These are phyloP conservation scores for Daedaleopsis nitida DNA, from an alignment of 768 basidiomycete species.

Conservation along the genomic window DNA sequence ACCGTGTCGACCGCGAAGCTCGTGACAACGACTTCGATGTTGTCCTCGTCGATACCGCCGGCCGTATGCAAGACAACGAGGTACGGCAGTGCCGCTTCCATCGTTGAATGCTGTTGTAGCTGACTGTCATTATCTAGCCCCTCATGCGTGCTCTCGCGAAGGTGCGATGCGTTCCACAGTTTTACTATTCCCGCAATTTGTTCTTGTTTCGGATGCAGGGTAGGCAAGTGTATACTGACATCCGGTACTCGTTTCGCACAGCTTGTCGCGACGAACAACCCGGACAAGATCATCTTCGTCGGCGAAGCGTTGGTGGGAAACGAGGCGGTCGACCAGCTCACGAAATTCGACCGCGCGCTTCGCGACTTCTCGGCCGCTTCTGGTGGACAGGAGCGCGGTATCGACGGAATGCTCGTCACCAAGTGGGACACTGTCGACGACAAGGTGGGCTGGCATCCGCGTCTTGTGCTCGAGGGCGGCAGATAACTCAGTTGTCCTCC, in stretches of 20 bases:
- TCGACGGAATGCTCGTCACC: constrained; percentile 97
- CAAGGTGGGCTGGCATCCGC: constrained; percentile 57
- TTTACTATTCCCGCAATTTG: neutral
- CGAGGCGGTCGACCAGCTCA: constrained; percentile 96
- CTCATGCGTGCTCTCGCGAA: constrained; percentile 99
- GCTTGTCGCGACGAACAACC: constrained; percentile 91
- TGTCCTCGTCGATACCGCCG: constrained; percentile 96
- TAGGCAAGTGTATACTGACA: neutral
- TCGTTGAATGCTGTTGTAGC: neutral
- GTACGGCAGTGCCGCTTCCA: constrained; percentile 39
- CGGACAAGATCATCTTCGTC: constrained; percentile 98
- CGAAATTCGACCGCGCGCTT: constrained; percentile 93
- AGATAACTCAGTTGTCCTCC: neutral
- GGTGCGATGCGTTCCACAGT: constrained; percentile 38
- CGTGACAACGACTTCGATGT: constrained; percentile 93
- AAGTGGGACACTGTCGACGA: constrained; percentile 99
- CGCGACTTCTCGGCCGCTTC: constrained; percentile 87
- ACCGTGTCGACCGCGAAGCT: constrained; percentile 44
- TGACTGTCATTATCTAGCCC: constrained; percentile 50
- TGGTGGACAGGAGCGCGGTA: constrained; percentile 77
- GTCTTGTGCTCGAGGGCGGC: neutral
- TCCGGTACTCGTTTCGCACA: constrained; percentile 31
- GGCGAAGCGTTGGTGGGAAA: constrained; percentile 98
- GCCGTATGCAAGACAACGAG: constrained; percentile 99
- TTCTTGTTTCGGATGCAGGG: neutral